A percentile compares a stretch with the other conserved stretches of the same genome.
These are phyloP conservation scores for Colletotrichum sp. DNA, from an alignment of 2,329 filamentous ascomycete species.

Conservation along the genomic window DNA sequence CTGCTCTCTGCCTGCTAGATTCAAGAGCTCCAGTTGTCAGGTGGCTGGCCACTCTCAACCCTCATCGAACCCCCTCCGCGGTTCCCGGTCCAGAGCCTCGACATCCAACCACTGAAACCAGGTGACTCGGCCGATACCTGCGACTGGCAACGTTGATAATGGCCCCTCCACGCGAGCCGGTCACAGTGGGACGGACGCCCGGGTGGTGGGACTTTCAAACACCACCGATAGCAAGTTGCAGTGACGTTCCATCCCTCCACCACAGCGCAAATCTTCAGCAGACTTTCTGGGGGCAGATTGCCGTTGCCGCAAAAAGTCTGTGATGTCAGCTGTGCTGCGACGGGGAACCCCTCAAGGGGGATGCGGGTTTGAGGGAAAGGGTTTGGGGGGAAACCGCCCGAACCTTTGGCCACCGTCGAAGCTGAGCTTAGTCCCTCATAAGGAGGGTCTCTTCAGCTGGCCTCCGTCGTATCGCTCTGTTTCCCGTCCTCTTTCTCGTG, in stretches of 20 bases:
- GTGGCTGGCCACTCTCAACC: not conserved
- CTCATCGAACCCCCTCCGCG: not conserved
- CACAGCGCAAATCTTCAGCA: conserved; percentile 7
- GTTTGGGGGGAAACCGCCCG: not conserved
- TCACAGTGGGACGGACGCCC: conserved; percentile 7
- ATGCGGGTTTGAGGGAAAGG: not conserved
- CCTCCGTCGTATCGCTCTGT: not conserved
- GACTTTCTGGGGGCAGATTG: not conserved
- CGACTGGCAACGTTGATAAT: conserved; percentile 19
- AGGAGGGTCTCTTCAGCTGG: not conserved
- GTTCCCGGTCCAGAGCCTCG: not conserved
- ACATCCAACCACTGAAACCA: conserved; percentile 6
- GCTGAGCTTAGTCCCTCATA: conserved; percentile 11
- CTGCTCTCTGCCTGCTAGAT: not conserved
- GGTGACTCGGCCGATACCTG: conserved; percentile 9
- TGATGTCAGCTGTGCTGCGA: conserved; percentile 19
- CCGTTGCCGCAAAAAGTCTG: conserved; percentile 1
- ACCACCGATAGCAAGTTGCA: conserved; percentile 12
- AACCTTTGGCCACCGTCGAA: not conserved
- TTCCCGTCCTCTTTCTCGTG: not conserved
- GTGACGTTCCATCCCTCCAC: conserved; percentile 24
- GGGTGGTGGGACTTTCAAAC: conserved; percentile 8
- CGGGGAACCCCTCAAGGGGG: not conserved
- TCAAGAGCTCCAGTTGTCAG: not conserved
- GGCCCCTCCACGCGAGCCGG: not conserved